Conservation (phyloP, 2,329 filamentous ascomycete genomes). For the Calonectria henricotiae region DNA sequence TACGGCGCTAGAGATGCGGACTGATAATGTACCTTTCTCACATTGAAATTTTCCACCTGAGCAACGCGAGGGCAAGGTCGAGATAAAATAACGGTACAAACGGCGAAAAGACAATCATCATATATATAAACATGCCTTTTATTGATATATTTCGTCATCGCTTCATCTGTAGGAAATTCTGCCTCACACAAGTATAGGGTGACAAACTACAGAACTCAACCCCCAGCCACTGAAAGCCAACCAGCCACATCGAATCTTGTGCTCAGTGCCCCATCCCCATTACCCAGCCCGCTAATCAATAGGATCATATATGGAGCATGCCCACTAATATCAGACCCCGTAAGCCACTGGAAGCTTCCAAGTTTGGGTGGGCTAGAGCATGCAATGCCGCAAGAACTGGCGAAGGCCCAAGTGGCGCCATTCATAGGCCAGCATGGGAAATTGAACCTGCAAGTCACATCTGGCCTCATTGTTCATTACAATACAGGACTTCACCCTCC, state of each 20-base stretch:
- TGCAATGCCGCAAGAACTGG: not conserved
- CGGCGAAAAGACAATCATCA: not conserved
- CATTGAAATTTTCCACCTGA: not conserved
- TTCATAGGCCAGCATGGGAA: constrained; percentile 8
- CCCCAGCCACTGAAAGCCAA: constrained; percentile 20
- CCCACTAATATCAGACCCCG: constrained; percentile 23
- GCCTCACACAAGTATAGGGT: not conserved
- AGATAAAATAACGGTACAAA: not conserved
- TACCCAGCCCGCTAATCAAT: constrained; percentile 28
- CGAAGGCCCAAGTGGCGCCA: constrained; percentile 31
- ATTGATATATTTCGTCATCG: not conserved
- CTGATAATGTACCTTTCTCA: constrained; percentile 57
- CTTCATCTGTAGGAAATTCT: constrained; percentile 2
- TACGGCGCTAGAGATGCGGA: constrained; percentile 30
- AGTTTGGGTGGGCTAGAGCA: not conserved
- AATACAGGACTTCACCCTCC: not conserved
- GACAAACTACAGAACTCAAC: constrained; percentile 1
- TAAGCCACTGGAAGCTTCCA: constrained; percentile 33
- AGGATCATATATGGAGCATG: not conserved
- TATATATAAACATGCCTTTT: not conserved
- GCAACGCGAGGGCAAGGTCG: not conserved
- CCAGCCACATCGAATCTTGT: constrained; percentile 19
- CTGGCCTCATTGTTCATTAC: constrained; percentile 34
- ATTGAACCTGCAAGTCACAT: constrained; percentile 32
- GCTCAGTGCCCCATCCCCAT: not conserved